A percentile compares a stretch with the other conserved stretches of the same genome.
phyloP scores from a whole-genome alignment of 768 basidiomycete genomes.

The Rhodotorula babjevae region DNA sequence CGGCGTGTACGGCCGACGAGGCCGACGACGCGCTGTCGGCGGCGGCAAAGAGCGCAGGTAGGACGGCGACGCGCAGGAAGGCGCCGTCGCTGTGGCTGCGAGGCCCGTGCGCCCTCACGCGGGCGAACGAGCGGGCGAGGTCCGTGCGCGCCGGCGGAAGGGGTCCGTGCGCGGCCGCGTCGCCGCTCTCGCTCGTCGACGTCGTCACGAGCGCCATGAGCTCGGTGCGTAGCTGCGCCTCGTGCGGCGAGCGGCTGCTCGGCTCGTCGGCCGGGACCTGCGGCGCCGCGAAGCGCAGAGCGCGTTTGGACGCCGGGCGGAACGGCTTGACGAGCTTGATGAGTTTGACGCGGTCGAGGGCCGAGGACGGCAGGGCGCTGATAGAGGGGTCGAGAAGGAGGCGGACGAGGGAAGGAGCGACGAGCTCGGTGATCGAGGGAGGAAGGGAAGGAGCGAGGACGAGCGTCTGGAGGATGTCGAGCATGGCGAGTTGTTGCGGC shows the following conservation, averaged over 20 bases:
- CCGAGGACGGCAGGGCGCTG: no score
- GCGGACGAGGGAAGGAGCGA: conserved; percentile 1
- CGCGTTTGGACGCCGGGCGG: background rate
- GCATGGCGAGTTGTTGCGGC: conserved; percentile 8
- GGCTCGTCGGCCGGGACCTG: no score
- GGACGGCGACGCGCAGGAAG: conserved; percentile 4
- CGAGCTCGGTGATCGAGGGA: conserved; percentile 18
- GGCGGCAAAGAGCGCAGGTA: background rate
- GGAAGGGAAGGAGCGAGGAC: conserved; percentile 27
- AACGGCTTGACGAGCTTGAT: conserved; percentile 1
- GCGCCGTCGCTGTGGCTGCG: background rate
- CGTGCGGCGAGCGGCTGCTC: no score
- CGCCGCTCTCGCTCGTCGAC: no score
- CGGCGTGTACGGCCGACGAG: background rate
- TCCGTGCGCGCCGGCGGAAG: background rate
- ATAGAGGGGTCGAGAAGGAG: background rate
- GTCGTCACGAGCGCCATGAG: background rate
- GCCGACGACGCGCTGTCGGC: no score
- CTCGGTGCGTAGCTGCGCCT: background rate
- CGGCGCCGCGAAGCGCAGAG: no score
- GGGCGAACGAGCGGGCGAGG: conserved; percentile 6
- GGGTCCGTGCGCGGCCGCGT: no score
- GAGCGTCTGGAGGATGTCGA: conserved; percentile 32
- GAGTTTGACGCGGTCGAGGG: background rate
- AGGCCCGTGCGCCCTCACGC: no score